Base-by-base conservation (phyloP, 1,139 yeast genomes). In the Suhomyces ambrosiae region DNA sequence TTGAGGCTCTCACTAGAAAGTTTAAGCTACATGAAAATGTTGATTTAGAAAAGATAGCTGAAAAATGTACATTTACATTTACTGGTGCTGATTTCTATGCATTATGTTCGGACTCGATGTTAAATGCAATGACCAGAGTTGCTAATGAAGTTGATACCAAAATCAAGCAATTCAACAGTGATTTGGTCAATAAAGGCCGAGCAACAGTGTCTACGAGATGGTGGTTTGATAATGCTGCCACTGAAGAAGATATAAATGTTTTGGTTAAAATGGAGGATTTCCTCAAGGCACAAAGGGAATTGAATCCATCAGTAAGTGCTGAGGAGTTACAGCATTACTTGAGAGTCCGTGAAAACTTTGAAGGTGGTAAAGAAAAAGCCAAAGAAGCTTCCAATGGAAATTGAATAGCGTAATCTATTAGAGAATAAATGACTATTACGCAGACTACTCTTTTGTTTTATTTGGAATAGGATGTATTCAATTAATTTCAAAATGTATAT, bases 81-180 rank as follows among this genome's bases (percentile, higher is more conserved):
- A 90, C 98, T 0, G 98, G 98, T 49, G 98, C 98, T 4, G 98
- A 92, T 61, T 90, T 92, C 61, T 92, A 92, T 61, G 98, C 98
- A 0, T 68, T 90, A 47, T 88, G 96, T 57, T 84, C 95, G 0
- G 97, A 92, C 60, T 86, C 97, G 0, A 87, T 90, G 94, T 71
- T 89, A 52, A 88, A 87, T 60, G 96, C 97, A 7, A 90, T 92
- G 96, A 85, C 92, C 1, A 69, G 97, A 51, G 82, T 84, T 0
- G 97, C 97, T 1, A 72, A 73, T 15, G 79, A 74, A 27, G 90
- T 86, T 9, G 97, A 92, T 53, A 56, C 49, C 3, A 85, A 84
- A 56, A 75, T 89, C 35, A 66, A 67, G 32, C 46, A 52, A 12
- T 80, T 72, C 53, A 88, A 87, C 51, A 43, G 51, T 7, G 53